These are phyloP conservation scores for Talaromyces sp. DNA, from an alignment of 2,329 filamentous ascomycete species.

Conservation along the genomic window DNA sequence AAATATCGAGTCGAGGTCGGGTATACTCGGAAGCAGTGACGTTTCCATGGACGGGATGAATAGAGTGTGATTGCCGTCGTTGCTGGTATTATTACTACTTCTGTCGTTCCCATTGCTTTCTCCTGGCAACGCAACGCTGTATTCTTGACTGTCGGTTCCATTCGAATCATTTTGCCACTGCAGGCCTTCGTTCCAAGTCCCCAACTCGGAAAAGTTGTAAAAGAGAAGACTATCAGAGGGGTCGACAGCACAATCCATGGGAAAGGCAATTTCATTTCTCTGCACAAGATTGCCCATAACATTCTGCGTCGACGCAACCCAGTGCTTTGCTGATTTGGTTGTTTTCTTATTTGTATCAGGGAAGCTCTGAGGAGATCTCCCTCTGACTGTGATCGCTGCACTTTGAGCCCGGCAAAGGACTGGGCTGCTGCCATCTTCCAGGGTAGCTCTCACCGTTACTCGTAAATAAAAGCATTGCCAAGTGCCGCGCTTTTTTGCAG, in stretches of 20 bases:
- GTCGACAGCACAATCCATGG: neutral
- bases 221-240: neutral
- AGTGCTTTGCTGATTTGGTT: neutral
- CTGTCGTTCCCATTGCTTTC: neutral
- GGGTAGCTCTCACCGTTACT: constrained; percentile 1
- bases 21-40: constrained; percentile 5
- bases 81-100: neutral
- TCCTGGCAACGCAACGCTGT: neutral
- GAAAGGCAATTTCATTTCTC: neutral
- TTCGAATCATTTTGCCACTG: constrained; percentile 2
- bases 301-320: neutral
- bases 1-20: constrained; percentile 9
- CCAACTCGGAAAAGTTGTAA: constrained; percentile 9
- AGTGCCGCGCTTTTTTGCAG: constrained; percentile 9
- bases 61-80: neutral
- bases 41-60: constrained; percentile 6
- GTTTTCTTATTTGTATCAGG: neutral
- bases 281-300: neutral
- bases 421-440: constrained; percentile 7
- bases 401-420: constrained; percentile 1
- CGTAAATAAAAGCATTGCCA: constrained; percentile 11
- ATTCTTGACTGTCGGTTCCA: neutral
- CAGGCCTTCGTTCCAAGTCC: constrained; percentile 1
- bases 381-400: constrained; percentile 7
- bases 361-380: constrained; percentile 10